These are phyloP conservation scores for Guyanaporus albipodus DNA, from an alignment of 768 basidiomycete genomes.

Conservation along the genomic window DNA sequence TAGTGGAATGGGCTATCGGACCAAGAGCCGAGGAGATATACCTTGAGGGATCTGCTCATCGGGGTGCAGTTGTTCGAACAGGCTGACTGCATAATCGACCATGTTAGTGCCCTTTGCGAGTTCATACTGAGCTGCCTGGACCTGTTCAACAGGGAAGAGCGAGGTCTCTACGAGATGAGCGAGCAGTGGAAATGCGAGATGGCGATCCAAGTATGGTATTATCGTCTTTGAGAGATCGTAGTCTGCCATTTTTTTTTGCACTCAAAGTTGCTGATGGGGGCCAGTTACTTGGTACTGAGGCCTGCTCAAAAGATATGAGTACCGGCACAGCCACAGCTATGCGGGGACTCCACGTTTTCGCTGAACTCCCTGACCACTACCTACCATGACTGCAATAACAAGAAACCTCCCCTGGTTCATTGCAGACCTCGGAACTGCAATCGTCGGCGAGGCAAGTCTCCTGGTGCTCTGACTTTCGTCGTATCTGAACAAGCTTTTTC, in stretches of 20 bases:
- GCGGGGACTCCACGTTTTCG: background rate
- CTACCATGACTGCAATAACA: conserved; percentile 70
- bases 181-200: conserved; percentile 90
- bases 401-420: conserved; percentile 84
- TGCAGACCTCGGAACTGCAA: conserved; percentile 71
- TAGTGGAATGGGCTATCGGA: background rate
- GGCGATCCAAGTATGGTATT: conserved; percentile 90
- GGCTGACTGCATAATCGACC: conserved; percentile 86
- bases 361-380: conserved; percentile 3
- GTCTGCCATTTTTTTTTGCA: conserved; percentile 70
- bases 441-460: conserved; percentile 69
- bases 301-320: conserved; percentile 2
- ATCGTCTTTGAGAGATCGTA: conserved; percentile 89
- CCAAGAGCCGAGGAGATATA: conserved; percentile 28
- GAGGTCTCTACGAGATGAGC: conserved; percentile 77
- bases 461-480: background rate
- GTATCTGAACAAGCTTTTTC: conserved; percentile 3
- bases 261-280: no score
- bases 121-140: conserved; percentile 92
- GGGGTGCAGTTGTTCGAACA: conserved; percentile 78
- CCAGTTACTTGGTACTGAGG: no score
- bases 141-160: conserved; percentile 73
- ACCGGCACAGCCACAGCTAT: conserved; percentile 27
- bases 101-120: conserved; percentile 97
- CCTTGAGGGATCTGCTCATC: conserved; percentile 67